A percentile compares a stretch with the other conserved stretches of the same genome.
Conservation (phyloP, 2,329 filamentous ascomycete species). For the Penicillium sp. region DNA sequence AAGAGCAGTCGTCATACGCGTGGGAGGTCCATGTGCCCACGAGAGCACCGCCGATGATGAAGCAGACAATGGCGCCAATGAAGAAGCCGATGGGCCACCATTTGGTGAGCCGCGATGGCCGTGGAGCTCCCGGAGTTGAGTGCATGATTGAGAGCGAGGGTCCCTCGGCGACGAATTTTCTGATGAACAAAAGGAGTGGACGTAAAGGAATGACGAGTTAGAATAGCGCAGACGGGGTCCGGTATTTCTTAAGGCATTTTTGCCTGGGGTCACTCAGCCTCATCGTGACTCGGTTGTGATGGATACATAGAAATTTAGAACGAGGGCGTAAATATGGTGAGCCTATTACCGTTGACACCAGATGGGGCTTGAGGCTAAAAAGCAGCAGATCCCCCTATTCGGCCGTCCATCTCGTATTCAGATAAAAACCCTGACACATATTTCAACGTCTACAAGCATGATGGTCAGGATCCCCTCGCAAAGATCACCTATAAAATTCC, state of each 20-base stretch:
- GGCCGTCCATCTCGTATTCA: constrained; percentile 6
- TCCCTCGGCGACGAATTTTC: no score
- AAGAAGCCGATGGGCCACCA: constrained; percentile 17
- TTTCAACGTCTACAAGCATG: neutral
- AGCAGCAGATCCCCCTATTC: neutral
- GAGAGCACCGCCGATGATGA: constrained; percentile 16
- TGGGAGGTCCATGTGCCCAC: constrained; percentile 11
- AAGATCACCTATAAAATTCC: neutral
- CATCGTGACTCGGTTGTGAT: neutral
- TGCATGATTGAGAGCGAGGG: neutral
- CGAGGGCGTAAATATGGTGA: neutral
- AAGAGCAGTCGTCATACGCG: constrained; percentile 4
- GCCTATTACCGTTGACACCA: neutral
- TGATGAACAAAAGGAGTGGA: neutral
- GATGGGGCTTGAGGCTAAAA: neutral
- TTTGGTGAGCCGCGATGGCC: constrained; percentile 2
- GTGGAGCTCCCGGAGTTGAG: neutral
- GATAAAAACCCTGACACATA: neutral
- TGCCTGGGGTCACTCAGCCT: neutral
- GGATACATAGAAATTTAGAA: neutral
- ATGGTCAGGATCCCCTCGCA: neutral
- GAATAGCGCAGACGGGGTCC: neutral
- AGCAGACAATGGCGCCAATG: constrained; percentile 13
- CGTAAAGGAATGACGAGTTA: neutral
- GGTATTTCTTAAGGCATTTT: neutral